Percentiles rank a stretch among this genome's conserved stretches.
These are phyloP conservation scores for Jatropha multifida DNA, from an alignment of 441 rosid species.

Conservation along the genomic window DNA sequence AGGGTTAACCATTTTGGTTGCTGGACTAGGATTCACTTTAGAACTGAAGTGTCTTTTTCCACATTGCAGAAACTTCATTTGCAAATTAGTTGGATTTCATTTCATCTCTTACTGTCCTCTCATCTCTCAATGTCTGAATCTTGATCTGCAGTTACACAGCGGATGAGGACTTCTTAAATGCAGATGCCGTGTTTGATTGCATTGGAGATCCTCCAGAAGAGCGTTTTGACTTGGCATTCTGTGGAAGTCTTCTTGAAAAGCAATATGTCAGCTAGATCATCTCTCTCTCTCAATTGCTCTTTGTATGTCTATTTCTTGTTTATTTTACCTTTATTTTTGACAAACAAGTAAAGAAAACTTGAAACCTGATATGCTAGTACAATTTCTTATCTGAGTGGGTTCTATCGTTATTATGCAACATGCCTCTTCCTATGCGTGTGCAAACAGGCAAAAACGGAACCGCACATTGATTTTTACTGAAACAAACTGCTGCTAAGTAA, in stretches of 20 bases:
- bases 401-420: not conserved
- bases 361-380: not conserved
- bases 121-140: not conserved
- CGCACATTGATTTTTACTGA: too few relatives aligned
- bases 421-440: not conserved
- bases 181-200: constrained; percentile 88
- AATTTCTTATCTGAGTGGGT: not conserved
- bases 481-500: too few relatives aligned
- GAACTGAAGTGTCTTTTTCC: too few relatives aligned
- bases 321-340: not conserved
- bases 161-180: constrained; percentile 79
- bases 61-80: too few relatives aligned
- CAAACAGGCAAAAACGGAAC: too few relatives aligned
- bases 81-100: too few relatives aligned
- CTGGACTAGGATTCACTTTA: not conserved
- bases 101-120: not conserved
- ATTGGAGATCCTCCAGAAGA: constrained; percentile 98
- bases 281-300: not conserved
- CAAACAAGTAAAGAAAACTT: too few relatives aligned
- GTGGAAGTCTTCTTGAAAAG: constrained; percentile 75
- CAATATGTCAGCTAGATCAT: constrained; percentile 57
- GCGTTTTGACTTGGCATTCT: constrained; percentile 78
- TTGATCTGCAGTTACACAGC: constrained; percentile 68
- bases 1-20: not conserved
- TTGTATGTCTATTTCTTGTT: not conserved